These are phyloP conservation scores for Ophiocordyceps australis DNA, from an alignment of 2,329 filamentous ascomycete species.

Conservation along the genomic window DNA sequence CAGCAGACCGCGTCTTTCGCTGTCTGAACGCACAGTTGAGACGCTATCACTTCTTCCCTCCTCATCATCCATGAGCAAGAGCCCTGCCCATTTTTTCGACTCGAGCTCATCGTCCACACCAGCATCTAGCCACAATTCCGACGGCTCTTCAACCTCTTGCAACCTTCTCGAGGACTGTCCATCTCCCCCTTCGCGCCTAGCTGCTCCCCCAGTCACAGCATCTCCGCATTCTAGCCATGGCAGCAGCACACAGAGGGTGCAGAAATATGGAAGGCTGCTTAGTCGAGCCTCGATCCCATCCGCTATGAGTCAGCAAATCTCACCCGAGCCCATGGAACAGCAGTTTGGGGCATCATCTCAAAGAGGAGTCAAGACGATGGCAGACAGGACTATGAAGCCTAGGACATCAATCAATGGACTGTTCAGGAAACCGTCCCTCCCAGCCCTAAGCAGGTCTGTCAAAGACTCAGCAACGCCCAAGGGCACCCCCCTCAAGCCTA, in stretches of 20 bases:
- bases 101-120: conserved; percentile 28
- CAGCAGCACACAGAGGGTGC: too few species aligned
- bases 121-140: conserved; percentile 43
- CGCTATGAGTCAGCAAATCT: conserved; percentile 8
- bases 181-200: too few species aligned
- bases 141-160: too few species aligned
- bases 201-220: too few species aligned
- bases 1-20: conserved; percentile 28
- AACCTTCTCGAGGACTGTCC: too few species aligned
- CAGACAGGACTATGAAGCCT: conserved; percentile 25
- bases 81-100: conserved; percentile 57
- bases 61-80: conserved; percentile 51
- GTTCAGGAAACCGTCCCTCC: conserved; percentile 34
- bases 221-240: too few species aligned
- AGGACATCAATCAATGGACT: conserved; percentile 34
- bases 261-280: too few species aligned
- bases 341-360: conserved; percentile 13
- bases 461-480: background rate
- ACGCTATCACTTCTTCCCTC: conserved; percentile 63
- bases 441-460: conserved; percentile 14
- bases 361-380: conserved; percentile 26
- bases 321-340: conserved; percentile 9
- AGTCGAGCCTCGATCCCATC: conserved; percentile 7
- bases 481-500: background rate
- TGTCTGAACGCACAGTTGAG: conserved; percentile 74